These are phyloP conservation scores for Nowakowskiella sp. DNA, from an alignment of 192 early-diverging fungal species.

Conservation along the genomic window DNA sequence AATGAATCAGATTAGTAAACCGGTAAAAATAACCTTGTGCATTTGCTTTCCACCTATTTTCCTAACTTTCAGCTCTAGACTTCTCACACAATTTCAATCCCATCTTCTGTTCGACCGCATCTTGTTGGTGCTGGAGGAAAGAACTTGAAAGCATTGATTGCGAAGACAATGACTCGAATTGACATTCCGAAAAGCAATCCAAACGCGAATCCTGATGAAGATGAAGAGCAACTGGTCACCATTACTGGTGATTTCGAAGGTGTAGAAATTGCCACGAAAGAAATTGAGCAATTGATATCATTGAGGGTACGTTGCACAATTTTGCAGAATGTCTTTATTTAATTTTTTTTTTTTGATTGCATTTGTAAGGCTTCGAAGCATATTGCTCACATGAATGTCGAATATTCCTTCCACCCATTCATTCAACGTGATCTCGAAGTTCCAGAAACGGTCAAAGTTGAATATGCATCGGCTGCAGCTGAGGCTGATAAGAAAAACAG, in stretches of 20 bases:
- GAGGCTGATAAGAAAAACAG: constrained; percentile 38
- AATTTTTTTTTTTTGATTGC: constrained; percentile 2
- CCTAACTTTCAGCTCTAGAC: constrained; percentile 1
- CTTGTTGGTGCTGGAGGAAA: constrained; percentile 77
- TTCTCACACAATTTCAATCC: constrained; percentile 41
- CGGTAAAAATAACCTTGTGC: neutral
- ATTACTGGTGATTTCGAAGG: constrained; percentile 81
- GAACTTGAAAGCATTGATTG: constrained; percentile 67
- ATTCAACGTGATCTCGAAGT: no score
- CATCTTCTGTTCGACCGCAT: constrained; percentile 68
- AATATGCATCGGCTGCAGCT: constrained; percentile 29
- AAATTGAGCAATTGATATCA: constrained; percentile 71
- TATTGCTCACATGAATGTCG: constrained; percentile 60
- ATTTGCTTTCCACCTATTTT: neutral
- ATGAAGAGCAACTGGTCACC: constrained; percentile 57
- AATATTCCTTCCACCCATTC: constrained; percentile 71
- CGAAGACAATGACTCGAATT: constrained; percentile 67
- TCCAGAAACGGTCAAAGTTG: constrained; percentile 53
- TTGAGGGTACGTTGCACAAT: constrained; percentile 43
- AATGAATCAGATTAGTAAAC: constrained; percentile 15
- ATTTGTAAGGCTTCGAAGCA: constrained; percentile 53
- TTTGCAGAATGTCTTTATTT: neutral
- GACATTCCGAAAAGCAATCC: constrained; percentile 51
- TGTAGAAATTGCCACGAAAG: constrained; percentile 73
- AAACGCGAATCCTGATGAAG: constrained; percentile 35